These are phyloP conservation scores for Berberis thunbergii DNA, from an alignment of 164 flowering plant species.

Conservation along the genomic window DNA sequence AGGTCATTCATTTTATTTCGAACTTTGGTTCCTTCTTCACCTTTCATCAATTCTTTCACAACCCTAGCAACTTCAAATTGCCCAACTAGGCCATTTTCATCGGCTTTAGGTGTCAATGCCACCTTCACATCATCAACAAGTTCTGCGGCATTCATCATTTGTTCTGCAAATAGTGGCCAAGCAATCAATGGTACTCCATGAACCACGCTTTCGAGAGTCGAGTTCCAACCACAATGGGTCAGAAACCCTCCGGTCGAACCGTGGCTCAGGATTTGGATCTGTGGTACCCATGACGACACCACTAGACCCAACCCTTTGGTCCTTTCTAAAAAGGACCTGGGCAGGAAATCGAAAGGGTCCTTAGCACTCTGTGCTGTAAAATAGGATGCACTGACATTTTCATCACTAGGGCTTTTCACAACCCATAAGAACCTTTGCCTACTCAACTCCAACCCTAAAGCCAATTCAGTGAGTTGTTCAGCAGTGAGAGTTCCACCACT, in stretches of 20 bases:
- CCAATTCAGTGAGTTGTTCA: constrained; percentile 40
- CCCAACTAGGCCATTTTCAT: constrained; percentile 28
- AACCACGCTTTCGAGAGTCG: constrained; percentile 28
- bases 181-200: constrained; percentile 33
- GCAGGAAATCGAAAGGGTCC: constrained; percentile 19
- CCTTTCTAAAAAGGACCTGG: constrained; percentile 22
- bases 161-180: constrained; percentile 44
- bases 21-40: constrained; percentile 23
- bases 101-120: constrained; percentile 28
- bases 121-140: constrained; percentile 32
- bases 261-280: constrained; percentile 25
- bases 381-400: constrained; percentile 10
- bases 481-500: constrained; percentile 62
- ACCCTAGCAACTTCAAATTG: constrained; percentile 37
- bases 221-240: constrained; percentile 43
- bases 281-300: constrained; percentile 37
- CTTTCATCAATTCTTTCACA: constrained; percentile 34
- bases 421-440: constrained; percentile 65
- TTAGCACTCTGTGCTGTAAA: constrained; percentile 4
- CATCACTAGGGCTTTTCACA: constrained; percentile 18
- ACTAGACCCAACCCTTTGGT: constrained; percentile 24
- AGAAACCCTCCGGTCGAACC: constrained; percentile 31
- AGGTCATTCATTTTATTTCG: constrained; percentile 22
- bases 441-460: constrained; percentile 55
- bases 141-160: constrained; percentile 29